These are phyloP conservation scores for Sanghuangporus weigelae DNA, from an alignment of 1,284 basidiomycete species.

Conservation along the genomic window DNA sequence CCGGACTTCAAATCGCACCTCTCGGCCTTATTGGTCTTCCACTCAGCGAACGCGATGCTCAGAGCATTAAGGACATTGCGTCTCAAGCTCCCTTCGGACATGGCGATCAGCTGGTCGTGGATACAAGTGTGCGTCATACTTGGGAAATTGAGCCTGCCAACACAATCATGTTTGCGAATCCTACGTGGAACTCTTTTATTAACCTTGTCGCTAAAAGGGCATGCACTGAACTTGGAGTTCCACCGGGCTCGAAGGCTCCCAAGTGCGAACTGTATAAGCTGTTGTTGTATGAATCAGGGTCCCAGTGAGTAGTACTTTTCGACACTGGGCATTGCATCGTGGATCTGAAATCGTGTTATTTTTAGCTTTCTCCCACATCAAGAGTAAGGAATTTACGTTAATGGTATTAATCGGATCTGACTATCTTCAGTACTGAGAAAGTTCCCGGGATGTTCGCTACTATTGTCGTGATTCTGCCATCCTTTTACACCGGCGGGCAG, in stretches of 20 bases:
- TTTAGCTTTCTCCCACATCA: constrained; percentile 25
- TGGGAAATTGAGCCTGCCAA: constrained; percentile 29
- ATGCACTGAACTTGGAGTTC: constrained; percentile 32
- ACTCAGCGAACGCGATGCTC: constrained; percentile 33
- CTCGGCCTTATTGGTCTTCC: constrained; percentile 33
- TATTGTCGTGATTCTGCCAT: constrained; percentile 39
- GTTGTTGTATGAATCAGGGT: constrained; percentile 40
- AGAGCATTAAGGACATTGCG: constrained; percentile 28
- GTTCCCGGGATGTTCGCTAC: constrained; percentile 41
- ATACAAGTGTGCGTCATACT: constrained; percentile 36
- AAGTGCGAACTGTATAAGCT: constrained; percentile 41
- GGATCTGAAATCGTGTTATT: not conserved
- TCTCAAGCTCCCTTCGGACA: constrained; percentile 36
- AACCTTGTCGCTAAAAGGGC: constrained; percentile 25
- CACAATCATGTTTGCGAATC: constrained; percentile 29
- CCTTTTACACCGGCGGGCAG: constrained; percentile 36
- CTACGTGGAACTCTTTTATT: constrained; percentile 30
- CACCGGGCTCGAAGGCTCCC: constrained; percentile 22
- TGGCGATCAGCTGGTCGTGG: constrained; percentile 31
- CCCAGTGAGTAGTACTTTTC: constrained; percentile 31
- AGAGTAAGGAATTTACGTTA: constrained; percentile 24
- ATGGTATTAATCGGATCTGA: not conserved
- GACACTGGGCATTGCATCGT: not conserved
- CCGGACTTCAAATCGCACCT: constrained; percentile 22
- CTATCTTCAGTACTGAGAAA: constrained; percentile 32